phyloP scores from a whole-genome alignment of 495 filamentous ascomycete species.

The Hypoxylon cercidicola region DNA sequence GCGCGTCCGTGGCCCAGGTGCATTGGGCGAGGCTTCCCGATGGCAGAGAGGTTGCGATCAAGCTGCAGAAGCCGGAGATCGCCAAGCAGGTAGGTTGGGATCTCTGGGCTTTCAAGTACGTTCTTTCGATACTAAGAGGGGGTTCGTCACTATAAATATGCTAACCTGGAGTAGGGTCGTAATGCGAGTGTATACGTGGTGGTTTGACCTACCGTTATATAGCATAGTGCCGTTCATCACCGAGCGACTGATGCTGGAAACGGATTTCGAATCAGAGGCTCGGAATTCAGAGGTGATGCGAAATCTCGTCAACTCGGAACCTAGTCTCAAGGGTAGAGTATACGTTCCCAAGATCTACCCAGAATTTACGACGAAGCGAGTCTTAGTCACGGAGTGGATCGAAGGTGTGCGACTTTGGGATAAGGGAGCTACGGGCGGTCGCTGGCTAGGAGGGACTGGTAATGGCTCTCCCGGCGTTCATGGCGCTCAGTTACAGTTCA shows the following conservation, averaged over 20 bases:
- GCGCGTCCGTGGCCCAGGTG: slow-evolving; percentile 93
- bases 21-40: slow-evolving; percentile 89
- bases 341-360: slow-evolving; percentile 88
- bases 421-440: slow-evolving; percentile 75
- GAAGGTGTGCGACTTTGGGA: slow-evolving; percentile 94
- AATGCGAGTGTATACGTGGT: slow-evolving; percentile 75
- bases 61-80: slow-evolving; percentile 97
- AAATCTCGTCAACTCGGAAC: slow-evolving; percentile 76
- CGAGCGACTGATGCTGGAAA: slow-evolving; percentile 88
- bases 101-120: no score
- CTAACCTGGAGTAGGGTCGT: slow-evolving; percentile 65
- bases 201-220: slow-evolving; percentile 91
- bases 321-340: slow-evolving; percentile 78
- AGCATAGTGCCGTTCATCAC: slow-evolving; percentile 88
- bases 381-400: slow-evolving; percentile 98
- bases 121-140: no score
- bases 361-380: slow-evolving; percentile 81
- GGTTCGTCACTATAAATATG: not conserved
- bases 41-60: slow-evolving; percentile 90
- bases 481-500: slow-evolving; percentile 68
- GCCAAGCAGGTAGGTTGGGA: slow-evolving; percentile 72
- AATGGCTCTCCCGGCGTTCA: slow-evolving; percentile 80
- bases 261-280: slow-evolving; percentile 93
- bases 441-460: slow-evolving; percentile 81
- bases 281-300: slow-evolving; percentile 87